Evolutionary conservation across 73 alveolate species (phyloP).

Genomic region (Paraurostyla sp.): DNA sequence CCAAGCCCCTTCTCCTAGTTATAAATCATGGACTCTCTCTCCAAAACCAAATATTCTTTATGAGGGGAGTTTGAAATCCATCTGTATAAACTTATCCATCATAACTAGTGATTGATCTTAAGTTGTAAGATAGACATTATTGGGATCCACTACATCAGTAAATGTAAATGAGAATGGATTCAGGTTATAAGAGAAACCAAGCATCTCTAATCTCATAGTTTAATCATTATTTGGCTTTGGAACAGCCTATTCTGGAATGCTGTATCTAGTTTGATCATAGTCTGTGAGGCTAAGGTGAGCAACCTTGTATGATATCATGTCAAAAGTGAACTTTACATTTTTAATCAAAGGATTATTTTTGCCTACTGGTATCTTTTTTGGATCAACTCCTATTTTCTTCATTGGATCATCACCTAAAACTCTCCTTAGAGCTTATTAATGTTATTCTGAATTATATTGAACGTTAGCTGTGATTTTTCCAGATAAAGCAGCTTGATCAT

Average conservation of each 20-base stretch:
- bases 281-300: conserved; percentile 16
- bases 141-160: neutral
- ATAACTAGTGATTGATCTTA: conserved; percentile 29
- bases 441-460: neutral
- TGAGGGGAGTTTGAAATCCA: conserved; percentile 68
- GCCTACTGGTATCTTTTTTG: conserved; percentile 5
- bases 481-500: neutral
- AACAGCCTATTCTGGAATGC: conserved; percentile 29
- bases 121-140: conserved; percentile 39
- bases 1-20: conserved; percentile 66
- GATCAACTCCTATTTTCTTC: neutral
- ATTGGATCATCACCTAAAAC: neutral
- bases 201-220: conserved; percentile 59
- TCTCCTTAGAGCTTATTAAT: neutral
- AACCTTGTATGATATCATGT: conserved; percentile 1
- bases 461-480: neutral
- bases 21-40: conserved; percentile 59
- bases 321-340: conserved; percentile 21
- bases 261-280: conserved; percentile 7
- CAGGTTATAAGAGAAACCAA: neutral
- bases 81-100: conserved; percentile 65
- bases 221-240: neutral
- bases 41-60: conserved; percentile 73
- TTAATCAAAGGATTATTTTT: conserved; percentile 6
- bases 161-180: conserved; percentile 41